Evolutionary conservation across 2,329 filamentous ascomycete species (phyloP), one percentile per base, ranked within the genome.

Genomic region (Trichoderma semiorbis): DNA sequence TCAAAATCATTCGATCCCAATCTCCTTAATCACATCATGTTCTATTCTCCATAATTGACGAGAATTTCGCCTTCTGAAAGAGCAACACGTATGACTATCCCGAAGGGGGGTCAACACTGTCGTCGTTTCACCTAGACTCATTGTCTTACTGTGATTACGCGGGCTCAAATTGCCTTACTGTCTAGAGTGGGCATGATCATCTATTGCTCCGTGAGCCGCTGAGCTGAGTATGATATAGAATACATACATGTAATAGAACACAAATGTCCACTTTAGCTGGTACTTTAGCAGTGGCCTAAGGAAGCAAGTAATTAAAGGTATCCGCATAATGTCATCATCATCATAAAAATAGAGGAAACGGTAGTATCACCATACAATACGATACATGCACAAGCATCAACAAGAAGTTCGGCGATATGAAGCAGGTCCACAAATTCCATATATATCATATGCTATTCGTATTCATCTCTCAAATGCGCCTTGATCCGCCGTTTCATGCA

Each of bases 401-500:
- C 16, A 26, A n/a, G 1, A 34, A 11, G 53, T 50, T 21, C 26
- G 8, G 8, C 34, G 28, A 21, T 50, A 21, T 28, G 21, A 69
- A 28, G 2, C n/a, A 26, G 57, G 28, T 69, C 66, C 66, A 62
- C 30, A 62, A 62, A n/a, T 69, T 69, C 39, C n/a, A 8, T 69
- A 30, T 50, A 61, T 50, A 36, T 53, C 18, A 62, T 69, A 36
- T 69, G 57, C 57, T 61, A 28, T 36, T 69, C 57, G 57, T 34
- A 24, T 39, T 43, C 28, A 47, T 62, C 57, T 34, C 57, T 39
- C 3, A 47, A 50, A 69, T 62, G 39, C 55, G 39, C 55, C 66
- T 39, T 50, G 57, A 28, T 61, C 57, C 66, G 66, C 66, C 39
- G 66, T 69, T 69, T 69, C 66, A 69, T 62, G 57, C 57, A 39